These are phyloP conservation scores for Pestalotiopsis sp. DNA, from an alignment of 2,329 filamentous ascomycete species.

Conservation along the genomic window DNA sequence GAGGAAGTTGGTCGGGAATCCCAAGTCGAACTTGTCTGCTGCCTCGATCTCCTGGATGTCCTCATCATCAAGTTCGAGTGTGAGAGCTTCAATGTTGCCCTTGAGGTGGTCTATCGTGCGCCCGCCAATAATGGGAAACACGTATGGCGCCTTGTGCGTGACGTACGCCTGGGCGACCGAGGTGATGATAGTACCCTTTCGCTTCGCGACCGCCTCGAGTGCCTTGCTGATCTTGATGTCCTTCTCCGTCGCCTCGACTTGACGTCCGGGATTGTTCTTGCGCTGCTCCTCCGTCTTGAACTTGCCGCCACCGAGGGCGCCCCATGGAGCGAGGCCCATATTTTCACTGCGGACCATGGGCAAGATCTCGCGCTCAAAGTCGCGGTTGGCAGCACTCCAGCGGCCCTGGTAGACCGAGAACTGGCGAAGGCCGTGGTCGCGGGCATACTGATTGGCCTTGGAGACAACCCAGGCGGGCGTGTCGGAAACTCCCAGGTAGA, in stretches of 20 bases:
- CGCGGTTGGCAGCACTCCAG: constrained; percentile 65
- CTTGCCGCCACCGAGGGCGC: constrained; percentile 55
- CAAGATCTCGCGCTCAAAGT: constrained; percentile 72
- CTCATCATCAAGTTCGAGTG: constrained; percentile 49
- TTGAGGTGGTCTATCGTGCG: constrained; percentile 54
- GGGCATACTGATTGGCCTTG: constrained; percentile 70
- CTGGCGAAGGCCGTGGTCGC: constrained; percentile 68
- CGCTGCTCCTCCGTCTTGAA: constrained; percentile 48
- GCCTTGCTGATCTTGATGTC: constrained; percentile 59
- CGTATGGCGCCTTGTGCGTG: constrained; percentile 51
- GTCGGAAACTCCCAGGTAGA: constrained; percentile 70
- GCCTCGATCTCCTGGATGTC: constrained; percentile 59
- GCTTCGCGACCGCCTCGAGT: constrained; percentile 61
- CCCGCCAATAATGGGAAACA: constrained; percentile 57
- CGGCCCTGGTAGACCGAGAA: constrained; percentile 72
- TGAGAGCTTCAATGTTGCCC: constrained; percentile 59
- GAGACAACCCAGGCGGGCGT: constrained; percentile 71
- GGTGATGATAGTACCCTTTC: constrained; percentile 59
- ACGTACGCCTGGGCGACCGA: constrained; percentile 60
- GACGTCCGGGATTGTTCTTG: constrained; percentile 45
- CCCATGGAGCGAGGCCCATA: constrained; percentile 65
- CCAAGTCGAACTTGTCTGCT: constrained; percentile 54
- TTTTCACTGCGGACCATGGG: constrained; percentile 66
- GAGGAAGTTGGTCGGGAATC: constrained; percentile 62
- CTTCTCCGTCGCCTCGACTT: constrained; percentile 46